A percentile compares a stretch with the other conserved stretches of the same genome.
phyloP scores from a whole-genome alignment of 306 rosid species.

The Dryas octopetala region DNA sequence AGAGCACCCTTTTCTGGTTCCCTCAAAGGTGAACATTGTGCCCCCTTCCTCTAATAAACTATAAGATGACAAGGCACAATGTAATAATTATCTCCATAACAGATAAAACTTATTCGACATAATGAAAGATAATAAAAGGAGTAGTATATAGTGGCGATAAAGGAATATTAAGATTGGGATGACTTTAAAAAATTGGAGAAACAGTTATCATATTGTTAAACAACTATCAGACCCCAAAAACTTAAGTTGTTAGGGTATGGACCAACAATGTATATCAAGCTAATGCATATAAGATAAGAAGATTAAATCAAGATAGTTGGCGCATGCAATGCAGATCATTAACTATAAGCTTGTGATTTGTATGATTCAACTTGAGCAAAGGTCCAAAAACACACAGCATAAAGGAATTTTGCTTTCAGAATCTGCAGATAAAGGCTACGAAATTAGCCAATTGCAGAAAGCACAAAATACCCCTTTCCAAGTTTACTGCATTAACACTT shows the following conservation, averaged over 20 bases:
- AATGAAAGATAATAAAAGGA: neutral
- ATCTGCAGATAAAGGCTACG: too few species aligned
- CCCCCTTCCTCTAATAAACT: slow-evolving; percentile 94
- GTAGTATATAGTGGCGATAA: neutral
- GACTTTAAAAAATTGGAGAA: neutral
- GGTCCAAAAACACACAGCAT: neutral
- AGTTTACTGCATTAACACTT: too few species aligned
- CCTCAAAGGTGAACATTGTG: slow-evolving; percentile 73
- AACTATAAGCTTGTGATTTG: neutral
- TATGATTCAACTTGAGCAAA: neutral
- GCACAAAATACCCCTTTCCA: too few species aligned
- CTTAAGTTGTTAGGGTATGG: too few species aligned
- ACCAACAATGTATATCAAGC: too few species aligned
- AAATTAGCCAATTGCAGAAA: too few species aligned
- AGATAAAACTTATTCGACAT: neutral
- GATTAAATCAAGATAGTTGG: neutral
- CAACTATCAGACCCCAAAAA: too few species aligned
- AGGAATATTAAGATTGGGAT: neutral
- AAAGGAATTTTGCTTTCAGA: neutral
- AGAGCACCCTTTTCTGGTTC: slow-evolving; percentile 45
- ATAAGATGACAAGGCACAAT: slow-evolving; percentile 24
- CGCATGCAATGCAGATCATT: neutral
- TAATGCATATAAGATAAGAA: neutral
- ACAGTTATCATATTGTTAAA: too few species aligned
- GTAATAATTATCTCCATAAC: neutral